Base-by-base conservation (phyloP, 179 eudicot species). In the Nepenthes alata region DNA sequence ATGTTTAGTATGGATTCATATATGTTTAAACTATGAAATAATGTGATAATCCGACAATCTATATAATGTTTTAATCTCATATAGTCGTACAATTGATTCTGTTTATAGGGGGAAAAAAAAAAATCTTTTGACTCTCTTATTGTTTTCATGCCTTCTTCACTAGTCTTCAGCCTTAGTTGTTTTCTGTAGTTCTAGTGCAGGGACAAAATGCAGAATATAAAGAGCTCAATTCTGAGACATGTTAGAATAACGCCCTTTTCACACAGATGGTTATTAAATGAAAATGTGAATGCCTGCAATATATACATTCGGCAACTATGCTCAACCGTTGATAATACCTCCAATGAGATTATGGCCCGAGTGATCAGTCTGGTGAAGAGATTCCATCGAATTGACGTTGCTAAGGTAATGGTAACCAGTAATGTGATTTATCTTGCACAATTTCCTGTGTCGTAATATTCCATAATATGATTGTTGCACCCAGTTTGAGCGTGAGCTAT, bases 281-380 rank as follows among this genome's bases (percentile, higher is more conserved):
- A 58, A 59, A 67, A 70, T 68, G 64, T 37, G 35, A 65, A 58
- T 48, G 56, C 59, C 25, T 37, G 58, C 5, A 47, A 37, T 47
- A 64, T 37, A 44, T 16, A 67, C n/a, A 57, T 56, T 53, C 70
- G 67, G 64, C 77, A 37, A 55, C 34, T 80, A 15, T 74, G 77
- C 74, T 70, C 78, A 53, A 51, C 68, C 1, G 10, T 55, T 2
- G 57, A 47, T 60, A 57, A 72, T 63, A 50, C 63, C 77, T 62
- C 61, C 54, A 77, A 76, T 60, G 70, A 76, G 56, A 69, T 84
- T 51, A 70, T 66, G 76, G 74, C 67, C 55, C 74, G 75, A 58
- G 86, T 84, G 59, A 68, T 81, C 57, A 53, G 60, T 36, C 64
- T 84, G 66, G 86, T 81, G 41, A 81, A 79, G 70, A 72, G 79